Evolutionary conservation across 1,139 yeast genomes (phyloP).

Genomic region (Casaregolazyma suthepensis): DNA sequence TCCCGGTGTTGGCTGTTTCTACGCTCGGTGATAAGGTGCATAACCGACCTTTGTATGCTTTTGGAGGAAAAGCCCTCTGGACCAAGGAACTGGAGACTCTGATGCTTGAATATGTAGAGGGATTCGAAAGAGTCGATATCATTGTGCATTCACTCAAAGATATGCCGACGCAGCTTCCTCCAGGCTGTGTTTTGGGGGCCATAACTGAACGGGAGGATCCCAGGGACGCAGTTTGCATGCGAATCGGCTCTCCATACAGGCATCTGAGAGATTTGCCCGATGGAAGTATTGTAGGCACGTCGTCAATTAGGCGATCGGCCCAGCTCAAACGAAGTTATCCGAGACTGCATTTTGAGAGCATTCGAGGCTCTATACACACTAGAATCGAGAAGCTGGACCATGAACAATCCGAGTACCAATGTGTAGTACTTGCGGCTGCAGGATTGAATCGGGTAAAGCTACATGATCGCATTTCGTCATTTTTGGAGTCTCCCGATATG

Average conservation of each 20-base stretch:
- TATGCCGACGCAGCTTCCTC: slow-evolving; percentile 89
- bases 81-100: slow-evolving; percentile 87
- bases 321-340: slow-evolving; percentile 58
- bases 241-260: slow-evolving; percentile 55
- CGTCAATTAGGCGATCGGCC: slow-evolving; percentile 89
- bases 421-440: slow-evolving; percentile 87
- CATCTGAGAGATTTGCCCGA: slow-evolving; percentile 67
- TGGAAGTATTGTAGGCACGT: slow-evolving; percentile 88
- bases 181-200: slow-evolving; percentile 84
- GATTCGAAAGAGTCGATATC: slow-evolving; percentile 62
- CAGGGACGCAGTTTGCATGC: slow-evolving; percentile 89
- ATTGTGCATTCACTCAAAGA: slow-evolving; percentile 93
- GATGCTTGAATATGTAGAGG: slow-evolving; percentile 55
- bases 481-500: slow-evolving; percentile 75
- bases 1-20: slow-evolving; percentile 69
- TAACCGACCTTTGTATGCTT: slow-evolving; percentile 79
- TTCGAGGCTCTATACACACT: slow-evolving; percentile 85
- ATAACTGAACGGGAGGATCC: slow-evolving; percentile 85
- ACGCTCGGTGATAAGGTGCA: slow-evolving; percentile 90
- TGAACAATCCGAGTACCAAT: slow-evolving; percentile 57
- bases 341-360: slow-evolving; percentile 59
- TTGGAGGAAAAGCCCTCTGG: slow-evolving; percentile 96
- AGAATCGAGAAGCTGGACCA: slow-evolving; percentile 73
- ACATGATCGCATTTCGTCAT: slow-evolving; percentile 57
- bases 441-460: slow-evolving; percentile 74